Conservation (phyloP, 176 grass and related monocot genomes). For the Panicum miliaceum region DNA sequence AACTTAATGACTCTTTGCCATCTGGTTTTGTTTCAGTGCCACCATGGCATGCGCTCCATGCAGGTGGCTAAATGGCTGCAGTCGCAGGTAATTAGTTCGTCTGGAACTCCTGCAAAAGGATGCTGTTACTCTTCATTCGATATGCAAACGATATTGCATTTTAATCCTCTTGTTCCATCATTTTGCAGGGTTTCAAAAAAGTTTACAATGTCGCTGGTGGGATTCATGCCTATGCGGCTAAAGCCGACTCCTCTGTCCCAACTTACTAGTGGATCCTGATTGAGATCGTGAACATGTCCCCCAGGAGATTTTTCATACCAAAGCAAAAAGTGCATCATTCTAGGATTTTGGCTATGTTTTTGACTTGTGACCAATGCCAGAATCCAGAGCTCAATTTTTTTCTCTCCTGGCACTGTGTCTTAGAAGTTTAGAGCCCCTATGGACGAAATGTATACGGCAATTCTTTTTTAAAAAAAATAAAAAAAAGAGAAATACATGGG, state of each 20-base stretch:
- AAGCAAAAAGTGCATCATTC: background rate
- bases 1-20: background rate
- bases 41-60: constrained; percentile 90
- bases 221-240: constrained; percentile 66
- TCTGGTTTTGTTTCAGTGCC: constrained; percentile 63
- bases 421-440: background rate
- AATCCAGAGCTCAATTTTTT: background rate
- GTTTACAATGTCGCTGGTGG: constrained; percentile 73
- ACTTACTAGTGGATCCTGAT: constrained; percentile 50
- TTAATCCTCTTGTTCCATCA: background rate
- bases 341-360: constrained; percentile 16
- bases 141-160: background rate
- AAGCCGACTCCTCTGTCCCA: constrained; percentile 67
- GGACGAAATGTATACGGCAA: background rate
- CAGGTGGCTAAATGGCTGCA: constrained; percentile 98
- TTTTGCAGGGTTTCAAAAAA: constrained; percentile 76
- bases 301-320: background rate
- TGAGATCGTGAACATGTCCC: too few species aligned
- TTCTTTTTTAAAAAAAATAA: background rate
- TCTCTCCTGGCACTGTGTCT: background rate
- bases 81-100: constrained; percentile 63
- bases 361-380: background rate
- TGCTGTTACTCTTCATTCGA: background rate
- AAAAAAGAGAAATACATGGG: background rate
- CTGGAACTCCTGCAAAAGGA: background rate